Evolutionary conservation across 2,329 filamentous ascomycete species (phyloP), one percentile per base, ranked within the genome.

Genomic region (Xylaria sp.): DNA sequence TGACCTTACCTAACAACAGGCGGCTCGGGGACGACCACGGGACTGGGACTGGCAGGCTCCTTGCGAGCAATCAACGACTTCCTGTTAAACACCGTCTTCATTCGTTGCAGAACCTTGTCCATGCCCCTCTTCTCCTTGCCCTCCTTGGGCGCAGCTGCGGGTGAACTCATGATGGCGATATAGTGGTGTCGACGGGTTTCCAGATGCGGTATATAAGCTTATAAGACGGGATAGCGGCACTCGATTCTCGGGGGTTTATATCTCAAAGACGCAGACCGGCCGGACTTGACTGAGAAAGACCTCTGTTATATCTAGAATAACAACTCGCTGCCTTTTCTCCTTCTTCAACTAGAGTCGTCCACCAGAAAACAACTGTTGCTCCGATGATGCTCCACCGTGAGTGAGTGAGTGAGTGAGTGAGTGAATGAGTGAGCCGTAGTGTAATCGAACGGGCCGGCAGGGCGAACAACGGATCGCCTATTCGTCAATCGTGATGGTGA

Each of bases 1-100:
- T 37, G 23, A 50, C 57, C 64, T 65, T 69, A 71, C 69, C 66
- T 70, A 44, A 61, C 56, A 30, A 60, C 44, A 4, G 23, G 3
- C 4, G 37, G 42, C 13, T 13, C 48, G 19, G 64, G 54, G 10
- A 58, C 56, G 11, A 63, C 58, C 9, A 52, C 63, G 6, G 63
- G 55, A 54, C 55, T 54, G 34, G 58, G 49, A 19, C 55, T 59
- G 2, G 61, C 10, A 35, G 58, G 11, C 9, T 57, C 57, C 55
- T 67, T 67, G 57, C 67, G 66, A 30, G 68, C 64, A 57, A 63
- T 59, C 13, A 79, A 78, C 61, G 75, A 71, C 64, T 74, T 78
- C 70, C 74, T 81, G 58, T 59, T 59, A 19, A 82, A 74, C 37
- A 80, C 79, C 2, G 79, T 79, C 74, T 78, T 83, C 68, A 81